Conservation (phyloP, 1,284 basidiomycete species). For the Cryptococcus sp. region DNA sequence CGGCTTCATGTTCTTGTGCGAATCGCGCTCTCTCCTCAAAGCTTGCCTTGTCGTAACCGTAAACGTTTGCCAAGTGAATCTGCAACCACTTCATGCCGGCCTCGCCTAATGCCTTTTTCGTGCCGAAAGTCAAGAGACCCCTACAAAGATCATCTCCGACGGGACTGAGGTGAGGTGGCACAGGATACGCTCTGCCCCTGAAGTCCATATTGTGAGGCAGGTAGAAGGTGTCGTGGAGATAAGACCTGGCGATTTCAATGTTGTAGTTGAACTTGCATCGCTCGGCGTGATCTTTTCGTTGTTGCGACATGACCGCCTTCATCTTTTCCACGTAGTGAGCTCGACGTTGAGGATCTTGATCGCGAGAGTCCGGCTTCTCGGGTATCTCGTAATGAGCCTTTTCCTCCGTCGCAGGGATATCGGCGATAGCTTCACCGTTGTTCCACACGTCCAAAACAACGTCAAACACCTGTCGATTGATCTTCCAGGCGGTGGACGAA, state of each 20-base stretch:
- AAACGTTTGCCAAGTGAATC: conserved; percentile 90
- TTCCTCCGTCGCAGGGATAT: conserved; percentile 67
- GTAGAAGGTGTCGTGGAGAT: conserved; percentile 70
- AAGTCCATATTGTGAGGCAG: conserved; percentile 98
- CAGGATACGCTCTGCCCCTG: conserved; percentile 94
- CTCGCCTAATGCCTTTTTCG: conserved; percentile 74
- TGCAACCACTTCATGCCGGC: conserved; percentile 83
- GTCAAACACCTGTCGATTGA: conserved; percentile 77
- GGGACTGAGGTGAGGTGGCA: conserved; percentile 94
- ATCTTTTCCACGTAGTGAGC: conserved; percentile 64
- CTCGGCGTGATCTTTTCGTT: conserved; percentile 82
- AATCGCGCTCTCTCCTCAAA: conserved; percentile 88
- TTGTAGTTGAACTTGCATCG: conserved; percentile 96
- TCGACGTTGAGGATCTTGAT: conserved; percentile 68
- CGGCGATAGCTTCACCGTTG: conserved; percentile 68
- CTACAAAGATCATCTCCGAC: conserved; percentile 94
- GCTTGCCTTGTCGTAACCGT: conserved; percentile 91
- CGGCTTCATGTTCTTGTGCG: conserved; percentile 69
- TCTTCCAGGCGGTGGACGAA: conserved; percentile 85
- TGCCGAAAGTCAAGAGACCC: conserved; percentile 83
- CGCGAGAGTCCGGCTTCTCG: conserved; percentile 62
- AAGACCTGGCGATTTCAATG: conserved; percentile 89
- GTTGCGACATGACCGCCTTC: conserved; percentile 64
- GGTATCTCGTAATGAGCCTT: conserved; percentile 56
- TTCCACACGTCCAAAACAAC: conserved; percentile 83